These are phyloP conservation scores for Lichtheimia corymbifera DNA, from an alignment of 371 early-diverging fungal species.

Conservation along the genomic window DNA sequence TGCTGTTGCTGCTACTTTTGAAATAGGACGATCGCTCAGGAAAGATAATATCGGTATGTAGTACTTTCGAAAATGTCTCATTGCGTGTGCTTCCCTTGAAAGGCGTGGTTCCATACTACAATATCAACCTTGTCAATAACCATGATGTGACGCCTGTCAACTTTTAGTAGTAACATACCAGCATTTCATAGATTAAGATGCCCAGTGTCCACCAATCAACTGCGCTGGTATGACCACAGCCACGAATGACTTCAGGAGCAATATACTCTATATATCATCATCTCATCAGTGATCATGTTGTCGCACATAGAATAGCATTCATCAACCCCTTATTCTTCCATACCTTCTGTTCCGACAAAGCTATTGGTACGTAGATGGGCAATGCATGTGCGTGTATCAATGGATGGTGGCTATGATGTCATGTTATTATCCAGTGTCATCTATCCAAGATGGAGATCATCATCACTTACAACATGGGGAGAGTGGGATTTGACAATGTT, in stretches of 20 bases:
- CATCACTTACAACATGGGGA: conserved; percentile 44
- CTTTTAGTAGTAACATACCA: conserved; percentile 49
- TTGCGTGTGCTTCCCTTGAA: conserved; percentile 90
- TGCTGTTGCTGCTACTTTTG: conserved; percentile 8
- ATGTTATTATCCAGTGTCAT: neutral
- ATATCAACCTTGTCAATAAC: neutral
- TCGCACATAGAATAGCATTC: no score
- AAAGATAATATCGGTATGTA: conserved; percentile 12
- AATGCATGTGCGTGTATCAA: conserved; percentile 89
- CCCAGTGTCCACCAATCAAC: conserved; percentile 99
- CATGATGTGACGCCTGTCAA: neutral
- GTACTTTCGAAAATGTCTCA: conserved; percentile 65
- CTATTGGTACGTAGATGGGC: conserved; percentile 88
- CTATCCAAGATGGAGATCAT: neutral
- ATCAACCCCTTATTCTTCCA: no score
- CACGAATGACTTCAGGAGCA: conserved; percentile 93
- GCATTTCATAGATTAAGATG: conserved; percentile 96
- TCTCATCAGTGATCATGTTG: neutral
- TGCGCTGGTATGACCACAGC: conserved; percentile 88
- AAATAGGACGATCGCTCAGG: conserved; percentile 13
- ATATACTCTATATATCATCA: conserved; percentile 74
- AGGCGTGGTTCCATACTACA: conserved; percentile 80
- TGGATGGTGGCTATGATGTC: conserved; percentile 51
- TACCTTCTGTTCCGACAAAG: conserved; percentile 96
- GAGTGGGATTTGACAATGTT: conserved; percentile 70